Base-by-base conservation (phyloP, 2,329 filamentous ascomycete species). In the Colletotrichum somersetense region DNA sequence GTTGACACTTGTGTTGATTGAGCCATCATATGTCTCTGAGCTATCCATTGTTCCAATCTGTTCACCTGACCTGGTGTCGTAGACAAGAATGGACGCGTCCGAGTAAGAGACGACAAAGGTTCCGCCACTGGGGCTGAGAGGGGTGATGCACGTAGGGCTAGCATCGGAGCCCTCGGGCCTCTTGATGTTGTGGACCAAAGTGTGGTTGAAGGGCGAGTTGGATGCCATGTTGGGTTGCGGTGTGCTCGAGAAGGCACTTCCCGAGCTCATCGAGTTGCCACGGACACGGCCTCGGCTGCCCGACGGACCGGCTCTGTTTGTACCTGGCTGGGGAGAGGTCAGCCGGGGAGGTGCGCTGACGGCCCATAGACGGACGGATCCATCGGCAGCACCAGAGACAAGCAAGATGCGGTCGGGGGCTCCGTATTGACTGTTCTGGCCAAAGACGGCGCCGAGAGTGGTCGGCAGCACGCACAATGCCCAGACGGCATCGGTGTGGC, bases 401-500 rank as follows among this genome's bases (percentile, higher is more conserved):
- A 99, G 87, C 38, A 98, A 84, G 62, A 98, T 93, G 23, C 96
- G 90, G 78, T 98, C 96, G 1, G 94, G 86, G 12, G 91, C 92
- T 40, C 95, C 96, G 77, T 93, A 93, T 55, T 91, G 88, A 78
- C 86, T 92, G 72, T 89, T 89, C 66, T 89, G 90, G 20, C 95
- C 95, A 78, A 98, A 97, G 2, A 98, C 88, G 38, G 92, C 86
- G 3, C 92, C 93, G 23, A 94, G 88, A 0, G 93, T 96, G 3
- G 93, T 91, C 4, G 96, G 96, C 3, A 99, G 88, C 18, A 98
- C 94, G 78, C 95, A 98, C 3, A 99, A 89, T 3, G 95, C 92
- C 96, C 96, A 99, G 5, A 99, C 94, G 5, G 95, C 94, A 85
- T 99, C 96, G 0, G 93, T 97, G 78, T 98, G 96, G 0, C 95